Percentiles rank a stretch among this genome's conserved stretches.
phyloP scores from a whole-genome alignment of 257 asterid genomes.

The Fraxinus quadrangulata region DNA sequence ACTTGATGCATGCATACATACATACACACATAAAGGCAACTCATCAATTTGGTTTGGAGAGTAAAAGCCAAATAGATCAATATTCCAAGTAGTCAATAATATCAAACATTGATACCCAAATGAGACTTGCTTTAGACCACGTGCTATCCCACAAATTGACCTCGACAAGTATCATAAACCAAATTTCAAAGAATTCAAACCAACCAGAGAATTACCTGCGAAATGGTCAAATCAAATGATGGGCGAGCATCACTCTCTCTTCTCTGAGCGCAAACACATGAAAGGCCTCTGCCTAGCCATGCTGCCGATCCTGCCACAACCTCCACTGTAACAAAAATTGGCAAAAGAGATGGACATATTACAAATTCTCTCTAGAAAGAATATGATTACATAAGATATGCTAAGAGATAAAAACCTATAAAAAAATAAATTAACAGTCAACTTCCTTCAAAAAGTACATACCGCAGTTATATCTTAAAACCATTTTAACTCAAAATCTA shows the following conservation, averaged over 20 bases:
- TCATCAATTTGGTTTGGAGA: not conserved
- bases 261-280: slow-evolving; percentile 95
- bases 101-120: slow-evolving; percentile 3
- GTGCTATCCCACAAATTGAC: not conserved
- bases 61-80: not conserved
- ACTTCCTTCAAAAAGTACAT: slow-evolving; percentile 5
- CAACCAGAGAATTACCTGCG: slow-evolving; percentile 55
- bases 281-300: slow-evolving; percentile 95
- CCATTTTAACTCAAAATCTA: not conserved
- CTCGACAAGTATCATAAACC: slow-evolving; percentile 18
- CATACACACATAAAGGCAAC: not conserved
- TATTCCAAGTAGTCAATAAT: slow-evolving; percentile 3
- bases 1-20: slow-evolving; percentile 5
- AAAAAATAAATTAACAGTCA: slow-evolving; percentile 6
- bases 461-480: slow-evolving; percentile 16
- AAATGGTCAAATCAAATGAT: slow-evolving; percentile 82
- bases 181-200: slow-evolving; percentile 17
- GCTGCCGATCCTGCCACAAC: slow-evolving; percentile 97
- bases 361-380: not conserved
- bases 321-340: slow-evolving; percentile 52
- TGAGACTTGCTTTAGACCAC: slow-evolving; percentile 13
- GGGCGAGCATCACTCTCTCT: slow-evolving; percentile 81
- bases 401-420: slow-evolving; percentile 5
- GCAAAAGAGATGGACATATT: slow-evolving; percentile 19
- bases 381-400: slow-evolving; percentile 10